phyloP scores from a whole-genome alignment of 805 yeast genomes.

The Cyberlindnera nakhonratchasimensis region DNA sequence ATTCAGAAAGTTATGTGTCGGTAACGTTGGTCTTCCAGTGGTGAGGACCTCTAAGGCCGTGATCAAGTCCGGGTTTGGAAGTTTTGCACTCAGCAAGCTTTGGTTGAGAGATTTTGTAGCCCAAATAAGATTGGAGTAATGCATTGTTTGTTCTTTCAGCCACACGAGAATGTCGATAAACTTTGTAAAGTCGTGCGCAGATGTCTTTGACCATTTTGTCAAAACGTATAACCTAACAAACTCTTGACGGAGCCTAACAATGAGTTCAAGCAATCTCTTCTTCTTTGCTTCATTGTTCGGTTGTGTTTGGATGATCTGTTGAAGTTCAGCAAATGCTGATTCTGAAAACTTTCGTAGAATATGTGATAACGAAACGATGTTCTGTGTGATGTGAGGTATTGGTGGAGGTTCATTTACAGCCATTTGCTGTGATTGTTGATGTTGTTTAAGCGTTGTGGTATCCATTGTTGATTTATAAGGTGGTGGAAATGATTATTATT shows the following conservation, averaged over 20 bases:
- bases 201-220: slow-evolving; percentile 78
- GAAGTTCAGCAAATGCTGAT: slow-evolving; percentile 60
- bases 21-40: slow-evolving; percentile 71
- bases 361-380: slow-evolving; percentile 61
- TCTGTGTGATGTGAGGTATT: slow-evolving; percentile 71
- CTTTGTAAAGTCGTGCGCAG: slow-evolving; percentile 63
- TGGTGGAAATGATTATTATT: too few species aligned
- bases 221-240: slow-evolving; percentile 81
- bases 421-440: slow-evolving; percentile 4
- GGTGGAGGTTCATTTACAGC: slow-evolving; percentile 28
- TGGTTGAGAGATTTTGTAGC: slow-evolving; percentile 66
- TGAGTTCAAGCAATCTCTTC: slow-evolving; percentile 59
- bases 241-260: slow-evolving; percentile 76
- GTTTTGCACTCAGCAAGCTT: slow-evolving; percentile 79
- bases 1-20: slow-evolving; percentile 57
- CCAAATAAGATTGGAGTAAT: slow-evolving; percentile 58
- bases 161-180: slow-evolving; percentile 86
- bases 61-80: slow-evolving; percentile 86
- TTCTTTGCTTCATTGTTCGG: slow-evolving; percentile 63
- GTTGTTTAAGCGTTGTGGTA: slow-evolving; percentile 8
- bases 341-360: slow-evolving; percentile 57
- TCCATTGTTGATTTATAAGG: slow-evolving; percentile 10
- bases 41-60: slow-evolving; percentile 85
- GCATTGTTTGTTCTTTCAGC: slow-evolving; percentile 75
- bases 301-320: slow-evolving; percentile 56